phyloP scores from a whole-genome alignment of 2,329 filamentous ascomycete genomes.

The Clonostachys sp. region DNA sequence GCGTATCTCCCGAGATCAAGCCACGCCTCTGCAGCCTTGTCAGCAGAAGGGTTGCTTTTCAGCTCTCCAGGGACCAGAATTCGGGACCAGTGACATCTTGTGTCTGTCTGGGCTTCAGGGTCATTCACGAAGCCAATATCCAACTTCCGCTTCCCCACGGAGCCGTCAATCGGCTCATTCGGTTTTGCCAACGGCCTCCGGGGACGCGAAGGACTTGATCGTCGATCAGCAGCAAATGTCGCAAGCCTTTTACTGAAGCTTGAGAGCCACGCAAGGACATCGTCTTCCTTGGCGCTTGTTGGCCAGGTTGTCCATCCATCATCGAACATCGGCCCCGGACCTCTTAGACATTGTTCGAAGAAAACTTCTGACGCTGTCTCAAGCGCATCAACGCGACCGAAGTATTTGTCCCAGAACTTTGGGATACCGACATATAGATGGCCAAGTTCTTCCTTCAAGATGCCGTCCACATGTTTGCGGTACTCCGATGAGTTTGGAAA shows the following conservation, averaged over 20 bases:
- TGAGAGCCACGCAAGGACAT: constrained; percentile 26
- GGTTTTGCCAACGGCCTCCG: constrained; percentile 16
- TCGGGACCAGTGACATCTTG: constrained; percentile 26
- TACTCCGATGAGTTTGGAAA: no score
- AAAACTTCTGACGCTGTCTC: no score
- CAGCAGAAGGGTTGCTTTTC: constrained; percentile 36
- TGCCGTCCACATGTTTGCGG: no score
- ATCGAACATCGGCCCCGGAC: no score
- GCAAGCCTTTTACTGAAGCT: constrained; percentile 18
- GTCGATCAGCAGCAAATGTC: no score
- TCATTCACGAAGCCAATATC: constrained; percentile 25
- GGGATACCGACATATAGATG: no score
- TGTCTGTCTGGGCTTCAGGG: constrained; percentile 5
- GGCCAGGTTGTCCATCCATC: constrained; percentile 19
- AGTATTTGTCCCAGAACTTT: no score
- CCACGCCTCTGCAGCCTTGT: constrained; percentile 26
- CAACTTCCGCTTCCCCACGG: constrained; percentile 12
- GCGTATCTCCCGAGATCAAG: constrained; percentile 36
- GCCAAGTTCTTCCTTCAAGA: no score
- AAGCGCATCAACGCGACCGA: no score
- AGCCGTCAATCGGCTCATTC: constrained; percentile 14
- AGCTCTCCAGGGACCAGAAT: constrained; percentile 40
- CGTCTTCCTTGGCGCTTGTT: constrained; percentile 21
- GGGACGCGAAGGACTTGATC: constrained; percentile 4
- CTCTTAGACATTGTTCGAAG: no score